These are phyloP conservation scores for Solanum hybrid DNA, from an alignment of 305 asterid species.

Conservation along the genomic window DNA sequence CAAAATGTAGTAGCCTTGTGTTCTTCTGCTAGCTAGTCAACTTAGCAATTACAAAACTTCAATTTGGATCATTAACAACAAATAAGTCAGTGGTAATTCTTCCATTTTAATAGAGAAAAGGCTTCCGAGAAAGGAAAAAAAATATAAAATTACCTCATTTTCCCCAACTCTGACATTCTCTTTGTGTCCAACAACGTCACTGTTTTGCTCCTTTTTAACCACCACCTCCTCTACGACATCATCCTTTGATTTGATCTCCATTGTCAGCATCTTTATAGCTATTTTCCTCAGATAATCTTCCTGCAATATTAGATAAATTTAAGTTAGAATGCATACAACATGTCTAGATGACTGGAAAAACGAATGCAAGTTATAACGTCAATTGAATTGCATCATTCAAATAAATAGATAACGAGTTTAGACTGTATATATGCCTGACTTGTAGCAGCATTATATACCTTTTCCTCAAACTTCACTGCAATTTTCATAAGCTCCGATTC, in stretches of 20 bases:
- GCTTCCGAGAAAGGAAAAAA: neutral
- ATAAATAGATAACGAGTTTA: neutral
- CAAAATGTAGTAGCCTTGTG: neutral
- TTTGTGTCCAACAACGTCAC: neutral
- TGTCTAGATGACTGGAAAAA: neutral
- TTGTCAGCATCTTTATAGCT: constrained; percentile 12
- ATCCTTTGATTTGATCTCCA: constrained; percentile 7
- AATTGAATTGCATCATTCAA: neutral
- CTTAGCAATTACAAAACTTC: neutral
- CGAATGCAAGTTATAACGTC: neutral
- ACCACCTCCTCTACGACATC: neutral
- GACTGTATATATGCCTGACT: neutral
- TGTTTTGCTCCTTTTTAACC: neutral
- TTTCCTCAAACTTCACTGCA: constrained; percentile 6
- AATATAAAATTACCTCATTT: neutral
- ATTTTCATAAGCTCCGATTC: constrained; percentile 4
- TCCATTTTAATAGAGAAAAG: neutral
- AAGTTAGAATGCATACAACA: neutral
- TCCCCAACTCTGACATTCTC: neutral
- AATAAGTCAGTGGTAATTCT: neutral
- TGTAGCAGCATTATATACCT: neutral
- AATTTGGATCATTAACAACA: neutral
- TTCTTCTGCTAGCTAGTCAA: neutral
- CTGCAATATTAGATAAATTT: constrained; percentile 6
- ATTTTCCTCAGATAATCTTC: constrained; percentile 12